Evolutionary conservation across 768 basidiomycete genomes (phyloP), one percentile per base, ranked within the genome.

Genomic region (Sistotremastrum suecicum): DNA sequence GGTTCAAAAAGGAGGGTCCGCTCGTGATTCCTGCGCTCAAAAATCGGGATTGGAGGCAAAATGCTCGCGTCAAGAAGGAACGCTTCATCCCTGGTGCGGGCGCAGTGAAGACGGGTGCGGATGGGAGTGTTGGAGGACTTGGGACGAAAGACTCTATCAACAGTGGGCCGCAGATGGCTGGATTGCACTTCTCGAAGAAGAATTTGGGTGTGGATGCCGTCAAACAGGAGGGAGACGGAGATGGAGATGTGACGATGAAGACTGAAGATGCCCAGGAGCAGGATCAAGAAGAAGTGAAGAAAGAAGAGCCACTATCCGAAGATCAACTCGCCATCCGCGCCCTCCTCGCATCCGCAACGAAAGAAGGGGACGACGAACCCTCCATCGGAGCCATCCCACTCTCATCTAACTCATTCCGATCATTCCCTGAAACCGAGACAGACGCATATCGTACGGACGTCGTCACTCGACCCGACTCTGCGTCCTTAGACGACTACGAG

Each of bases 31-130:
- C 92, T 10, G 69, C 88, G 1, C 67, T 87, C 39, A 68, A 88
- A 54, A 94, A 97, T 56, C 74, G 78, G 30, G 92, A 99, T 58
- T 99, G 94, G 94, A 69, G 88, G 37, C 83, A 78, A 43, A 63
- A 77, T 5, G 85, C 86, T 10, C 70, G 82, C 69, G 83, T 49
- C 55, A 76, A 70, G 39, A 65, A 61, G 6, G 60, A 63, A 8
- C 70, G 74, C 38, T 90, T 75, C 54, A 66, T 88, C 6, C 89
- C 89, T 1, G 70, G 73, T 2, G 72, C 76, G 33, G 75, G 72
- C 2, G 65, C 65, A 37, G 74, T 69, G 10, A 49, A 64, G 28
- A 75, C 74, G 2, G 79, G 83, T 5, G 64, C 67, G 39, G 80
- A 86, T 53, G 83, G 83, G 12, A 80, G 80, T 45, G 78, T 83